Percentiles rank a stretch among this genome's conserved stretches.
phyloP scores from a whole-genome alignment of 441 rosid genomes.

The Eruca vesicaria region DNA sequence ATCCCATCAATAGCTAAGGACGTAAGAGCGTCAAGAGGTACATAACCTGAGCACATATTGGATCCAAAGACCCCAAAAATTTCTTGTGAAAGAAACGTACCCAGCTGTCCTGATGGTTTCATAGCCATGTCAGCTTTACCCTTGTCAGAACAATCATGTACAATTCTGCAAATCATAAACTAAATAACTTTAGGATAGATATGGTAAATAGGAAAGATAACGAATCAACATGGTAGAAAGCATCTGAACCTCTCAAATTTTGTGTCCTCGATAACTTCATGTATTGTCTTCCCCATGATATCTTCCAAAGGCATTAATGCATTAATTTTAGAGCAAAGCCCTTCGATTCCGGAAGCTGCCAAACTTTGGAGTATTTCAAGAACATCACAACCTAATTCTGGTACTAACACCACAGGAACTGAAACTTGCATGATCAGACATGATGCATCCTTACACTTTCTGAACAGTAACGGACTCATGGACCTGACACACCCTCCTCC shows the following conservation, averaged over 20 bases:
- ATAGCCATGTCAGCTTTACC: conserved; percentile 26
- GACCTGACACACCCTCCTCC: conserved; percentile 58
- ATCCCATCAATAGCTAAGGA: conserved; percentile 49
- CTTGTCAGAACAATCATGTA: conserved; percentile 20
- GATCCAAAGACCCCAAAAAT: conserved; percentile 29
- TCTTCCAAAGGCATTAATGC: conserved; percentile 71
- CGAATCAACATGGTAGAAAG: conserved; percentile 12
- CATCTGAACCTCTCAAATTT: conserved; percentile 41
- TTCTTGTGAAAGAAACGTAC: conserved; percentile 22
- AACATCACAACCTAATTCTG: conserved; percentile 55
- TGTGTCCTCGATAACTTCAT: conserved; percentile 47
- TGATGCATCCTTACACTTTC: conserved; percentile 44
- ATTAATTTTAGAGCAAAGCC: conserved; percentile 42
- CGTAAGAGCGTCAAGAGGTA: conserved; percentile 42
- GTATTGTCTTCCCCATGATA: conserved; percentile 54
- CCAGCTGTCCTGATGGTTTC: conserved; percentile 31
- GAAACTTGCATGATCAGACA: conserved; percentile 66
- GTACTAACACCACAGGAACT: conserved; percentile 51
- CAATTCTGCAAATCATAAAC: conserved; percentile 19
- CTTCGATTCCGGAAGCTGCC: conserved; percentile 52
- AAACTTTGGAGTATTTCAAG: conserved; percentile 55
- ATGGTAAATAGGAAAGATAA: conserved; percentile 11
- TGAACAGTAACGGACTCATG: conserved; percentile 50
- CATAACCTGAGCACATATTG: conserved; percentile 29
- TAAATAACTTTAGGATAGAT: neutral